phyloP scores from a whole-genome alignment of 257 asterid species.

The Penstemon barbatus region DNA sequence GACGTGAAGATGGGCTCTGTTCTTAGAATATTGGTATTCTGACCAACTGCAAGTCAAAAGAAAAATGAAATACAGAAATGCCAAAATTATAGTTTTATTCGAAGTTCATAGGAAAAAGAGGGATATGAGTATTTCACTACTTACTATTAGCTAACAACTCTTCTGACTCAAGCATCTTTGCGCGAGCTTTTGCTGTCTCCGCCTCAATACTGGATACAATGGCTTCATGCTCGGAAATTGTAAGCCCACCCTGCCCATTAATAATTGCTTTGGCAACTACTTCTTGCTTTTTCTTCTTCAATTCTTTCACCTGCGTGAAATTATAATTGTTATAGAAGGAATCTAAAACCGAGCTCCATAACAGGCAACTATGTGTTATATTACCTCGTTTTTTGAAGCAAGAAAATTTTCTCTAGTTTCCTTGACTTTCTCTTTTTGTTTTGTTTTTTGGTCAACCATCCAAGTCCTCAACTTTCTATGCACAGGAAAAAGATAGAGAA shows the following conservation, averaged over 20 bases:
- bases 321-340: not conserved
- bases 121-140: constrained; percentile 30
- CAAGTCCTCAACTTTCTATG: constrained; percentile 61
- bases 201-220: constrained; percentile 44
- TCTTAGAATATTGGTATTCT: constrained; percentile 50
- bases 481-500: constrained; percentile 18
- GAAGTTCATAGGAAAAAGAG: not conserved
- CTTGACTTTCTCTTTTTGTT: constrained; percentile 48
- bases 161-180: constrained; percentile 52
- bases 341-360: constrained; percentile 11
- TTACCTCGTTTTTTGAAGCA: constrained; percentile 69
- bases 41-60: constrained; percentile 38
- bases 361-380: constrained; percentile 1
- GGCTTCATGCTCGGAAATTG: constrained; percentile 60
- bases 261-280: constrained; percentile 53
- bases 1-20: constrained; percentile 41
- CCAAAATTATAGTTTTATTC: not conserved
- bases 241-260: constrained; percentile 53
- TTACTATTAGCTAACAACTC: constrained; percentile 44
- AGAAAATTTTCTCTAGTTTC: constrained; percentile 52
- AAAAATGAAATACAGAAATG: not conserved
- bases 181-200: constrained; percentile 58
- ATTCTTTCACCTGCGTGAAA: constrained; percentile 56
- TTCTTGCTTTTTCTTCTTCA: constrained; percentile 61
- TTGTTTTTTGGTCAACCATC: constrained; percentile 56